These are phyloP conservation scores for Annulohypoxylon maeteangense DNA, from an alignment of 495 filamentous ascomycete genomes.

Conservation along the genomic window DNA sequence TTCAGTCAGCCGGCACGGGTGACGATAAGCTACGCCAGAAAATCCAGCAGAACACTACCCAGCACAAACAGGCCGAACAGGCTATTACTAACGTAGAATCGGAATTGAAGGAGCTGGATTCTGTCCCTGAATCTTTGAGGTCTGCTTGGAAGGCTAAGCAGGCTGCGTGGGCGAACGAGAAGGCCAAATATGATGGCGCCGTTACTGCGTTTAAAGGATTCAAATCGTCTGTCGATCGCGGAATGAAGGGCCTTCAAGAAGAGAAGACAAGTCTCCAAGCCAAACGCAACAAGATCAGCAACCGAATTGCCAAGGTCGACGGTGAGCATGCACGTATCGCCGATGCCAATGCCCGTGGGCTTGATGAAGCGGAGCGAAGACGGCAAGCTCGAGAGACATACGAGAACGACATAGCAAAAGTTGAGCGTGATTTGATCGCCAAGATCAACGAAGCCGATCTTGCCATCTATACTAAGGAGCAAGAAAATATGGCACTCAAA, in stretches of 20 bases:
- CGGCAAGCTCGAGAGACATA: constrained; percentile 73
- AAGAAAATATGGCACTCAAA: constrained; percentile 53
- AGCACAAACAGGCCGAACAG: constrained; percentile 82
- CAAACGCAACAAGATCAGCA: constrained; percentile 80
- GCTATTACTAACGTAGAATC: constrained; percentile 68
- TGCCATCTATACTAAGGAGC: constrained; percentile 55
- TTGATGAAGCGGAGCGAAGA: constrained; percentile 78
- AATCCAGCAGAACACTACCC: constrained; percentile 78
- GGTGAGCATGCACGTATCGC: constrained; percentile 81
- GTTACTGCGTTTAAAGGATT: constrained; percentile 69
- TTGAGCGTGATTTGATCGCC: constrained; percentile 60
- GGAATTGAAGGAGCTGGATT: constrained; percentile 74
- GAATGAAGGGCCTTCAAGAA: constrained; percentile 70
- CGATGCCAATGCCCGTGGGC: constrained; percentile 77
- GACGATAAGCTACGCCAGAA: constrained; percentile 87
- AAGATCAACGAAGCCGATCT: constrained; percentile 51
- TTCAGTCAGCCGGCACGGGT: constrained; percentile 76
- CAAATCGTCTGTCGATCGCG: constrained; percentile 71
- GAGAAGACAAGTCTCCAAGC: constrained; percentile 74
- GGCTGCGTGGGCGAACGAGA: constrained; percentile 69
- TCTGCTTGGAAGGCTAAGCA: constrained; percentile 70
- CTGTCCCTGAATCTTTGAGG: constrained; percentile 73
- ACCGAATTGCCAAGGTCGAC: constrained; percentile 78
- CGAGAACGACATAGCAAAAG: constrained; percentile 70
- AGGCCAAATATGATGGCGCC: constrained; percentile 68